Conservation (phyloP, 768 basidiomycete genomes). For the Lentinula sp. region DNA sequence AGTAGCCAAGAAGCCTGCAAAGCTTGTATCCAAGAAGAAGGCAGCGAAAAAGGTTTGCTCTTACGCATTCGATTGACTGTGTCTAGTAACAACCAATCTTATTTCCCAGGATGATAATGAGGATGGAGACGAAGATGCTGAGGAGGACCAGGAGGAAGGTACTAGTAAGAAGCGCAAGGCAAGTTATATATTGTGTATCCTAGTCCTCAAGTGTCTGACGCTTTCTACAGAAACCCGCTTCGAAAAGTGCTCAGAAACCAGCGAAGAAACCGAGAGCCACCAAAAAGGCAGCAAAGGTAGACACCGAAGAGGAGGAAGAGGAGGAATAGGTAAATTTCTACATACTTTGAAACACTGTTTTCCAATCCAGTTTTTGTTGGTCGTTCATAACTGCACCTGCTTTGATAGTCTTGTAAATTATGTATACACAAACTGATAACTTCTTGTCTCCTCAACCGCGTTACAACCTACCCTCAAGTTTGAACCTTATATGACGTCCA, state of each 20-base stretch:
- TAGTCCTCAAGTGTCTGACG: neutral
- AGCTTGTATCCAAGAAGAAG: constrained; percentile 43
- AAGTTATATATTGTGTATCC: neutral
- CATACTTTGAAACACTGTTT: neutral
- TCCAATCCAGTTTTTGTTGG: neutral
- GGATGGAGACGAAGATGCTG: neutral
- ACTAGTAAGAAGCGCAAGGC: constrained; percentile 3
- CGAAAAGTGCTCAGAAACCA: neutral
- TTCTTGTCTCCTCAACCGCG: neutral
- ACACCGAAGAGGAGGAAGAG: neutral
- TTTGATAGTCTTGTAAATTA: constrained; percentile 1
- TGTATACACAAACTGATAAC: neutral
- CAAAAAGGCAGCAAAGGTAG: neutral
- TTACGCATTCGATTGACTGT: neutral
- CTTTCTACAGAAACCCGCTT: constrained; percentile 5
- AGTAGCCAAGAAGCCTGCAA: constrained; percentile 33
- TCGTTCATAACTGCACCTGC: neutral
- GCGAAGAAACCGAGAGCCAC: constrained; percentile 5
- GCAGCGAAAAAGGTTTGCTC: neutral
- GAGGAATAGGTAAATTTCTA: neutral
- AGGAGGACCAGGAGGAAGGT: constrained; percentile 13
- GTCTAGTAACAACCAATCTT: neutral
- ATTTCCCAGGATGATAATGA: neutral
- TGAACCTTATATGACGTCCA: neutral
- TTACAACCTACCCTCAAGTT: neutral